Evolutionary conservation across 2,329 filamentous ascomycete genomes (phyloP).

Genomic region (Lachnellula cervina): DNA sequence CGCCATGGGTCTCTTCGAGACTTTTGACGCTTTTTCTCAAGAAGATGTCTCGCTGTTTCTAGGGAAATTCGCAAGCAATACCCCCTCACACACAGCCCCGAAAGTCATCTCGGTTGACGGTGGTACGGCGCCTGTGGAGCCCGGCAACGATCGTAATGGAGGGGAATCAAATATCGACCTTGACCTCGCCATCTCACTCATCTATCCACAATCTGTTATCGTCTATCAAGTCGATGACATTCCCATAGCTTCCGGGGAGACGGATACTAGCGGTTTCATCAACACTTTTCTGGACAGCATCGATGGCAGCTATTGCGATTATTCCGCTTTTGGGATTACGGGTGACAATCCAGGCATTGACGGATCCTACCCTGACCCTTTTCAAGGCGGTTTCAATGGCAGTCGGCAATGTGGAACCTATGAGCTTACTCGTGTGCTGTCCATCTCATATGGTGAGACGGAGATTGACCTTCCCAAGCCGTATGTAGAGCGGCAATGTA

Average conservation of each 20-base stretch:
- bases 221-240: slow-evolving; percentile 38
- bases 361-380: slow-evolving; percentile 5
- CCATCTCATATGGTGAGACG: slow-evolving; percentile 54
- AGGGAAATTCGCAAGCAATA: background rate
- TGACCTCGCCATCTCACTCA: slow-evolving; percentile 41
- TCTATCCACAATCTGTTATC: slow-evolving; percentile 45
- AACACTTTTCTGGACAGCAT: slow-evolving; percentile 34
- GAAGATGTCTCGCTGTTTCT: background rate
- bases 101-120: background rate
- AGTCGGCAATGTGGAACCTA: background rate
- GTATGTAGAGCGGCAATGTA: slow-evolving; percentile 50
- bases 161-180: slow-evolving; percentile 42
- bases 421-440: slow-evolving; percentile 50
- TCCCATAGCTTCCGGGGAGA: slow-evolving; percentile 26
- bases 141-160: background rate
- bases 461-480: slow-evolving; percentile 48
- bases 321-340: background rate
- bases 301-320: slow-evolving; percentile 28
- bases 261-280: slow-evolving; percentile 10
- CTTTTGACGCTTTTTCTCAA: background rate
- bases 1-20: background rate
- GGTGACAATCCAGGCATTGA: slow-evolving; percentile 7
- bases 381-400: slow-evolving; percentile 1
- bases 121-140: background rate
- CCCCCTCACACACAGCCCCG: background rate